Percentiles rank a stretch among this genome's conserved stretches.
Evolutionary conservation across 805 yeast genomes (phyloP).

Genomic region (Yamadazyma tumulicola): DNA sequence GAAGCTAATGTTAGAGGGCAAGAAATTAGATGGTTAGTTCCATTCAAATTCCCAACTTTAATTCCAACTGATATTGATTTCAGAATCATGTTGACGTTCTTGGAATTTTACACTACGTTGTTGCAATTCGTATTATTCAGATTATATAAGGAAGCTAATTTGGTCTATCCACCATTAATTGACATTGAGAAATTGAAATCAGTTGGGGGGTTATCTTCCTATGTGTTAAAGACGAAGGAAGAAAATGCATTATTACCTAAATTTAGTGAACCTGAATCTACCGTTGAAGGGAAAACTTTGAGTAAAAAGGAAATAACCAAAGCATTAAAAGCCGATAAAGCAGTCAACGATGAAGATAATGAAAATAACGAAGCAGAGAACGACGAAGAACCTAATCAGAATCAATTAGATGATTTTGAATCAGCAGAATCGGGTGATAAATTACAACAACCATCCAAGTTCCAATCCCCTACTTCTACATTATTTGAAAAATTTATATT

Average conservation of each 20-base stretch:
- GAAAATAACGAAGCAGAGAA: slow-evolving; percentile 17
- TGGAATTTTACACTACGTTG: slow-evolving; percentile 92
- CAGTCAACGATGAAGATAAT: slow-evolving; percentile 24
- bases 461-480: slow-evolving; percentile 55
- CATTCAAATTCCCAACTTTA: slow-evolving; percentile 94
- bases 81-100: slow-evolving; percentile 92
- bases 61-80: slow-evolving; percentile 94
- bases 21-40: slow-evolving; percentile 93
- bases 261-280: slow-evolving; percentile 14
- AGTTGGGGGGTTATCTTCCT: slow-evolving; percentile 85
- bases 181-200: slow-evolving; percentile 72
- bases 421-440: slow-evolving; percentile 60
- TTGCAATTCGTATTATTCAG: slow-evolving; percentile 83
- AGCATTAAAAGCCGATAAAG: slow-evolving; percentile 56
- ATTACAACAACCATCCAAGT: slow-evolving; percentile 61
- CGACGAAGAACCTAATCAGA: slow-evolving; percentile 17
- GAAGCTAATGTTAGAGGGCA: slow-evolving; percentile 89
- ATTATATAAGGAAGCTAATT: slow-evolving; percentile 78
- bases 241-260: slow-evolving; percentile 37
- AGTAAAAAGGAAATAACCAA: slow-evolving; percentile 40
- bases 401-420: slow-evolving; percentile 68
- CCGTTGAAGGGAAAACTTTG: slow-evolving; percentile 33
- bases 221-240: slow-evolving; percentile 60
- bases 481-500: slow-evolving; percentile 75
- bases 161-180: slow-evolving; percentile 88